These are phyloP conservation scores for Cladobotryum protrusum DNA, from an alignment of 2,329 filamentous ascomycete species.

Conservation along the genomic window DNA sequence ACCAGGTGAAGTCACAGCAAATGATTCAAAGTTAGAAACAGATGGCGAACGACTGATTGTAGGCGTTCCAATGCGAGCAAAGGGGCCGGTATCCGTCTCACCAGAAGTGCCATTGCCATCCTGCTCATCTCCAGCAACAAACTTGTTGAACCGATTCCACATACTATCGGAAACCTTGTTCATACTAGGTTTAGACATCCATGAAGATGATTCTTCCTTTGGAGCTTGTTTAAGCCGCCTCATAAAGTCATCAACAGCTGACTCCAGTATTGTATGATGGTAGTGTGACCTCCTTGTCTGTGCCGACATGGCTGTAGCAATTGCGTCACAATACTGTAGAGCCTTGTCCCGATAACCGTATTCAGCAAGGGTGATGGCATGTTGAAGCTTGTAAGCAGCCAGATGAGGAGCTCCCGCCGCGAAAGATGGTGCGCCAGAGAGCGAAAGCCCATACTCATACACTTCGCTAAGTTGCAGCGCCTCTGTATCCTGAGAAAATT, in stretches of 20 bases:
- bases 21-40: constrained; percentile 64
- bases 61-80: constrained; percentile 71
- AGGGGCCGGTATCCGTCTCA: constrained; percentile 65
- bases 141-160: constrained; percentile 92
- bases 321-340: constrained; percentile 83
- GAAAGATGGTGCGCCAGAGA: constrained; percentile 51
- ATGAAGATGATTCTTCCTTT: constrained; percentile 72
- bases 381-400: constrained; percentile 83
- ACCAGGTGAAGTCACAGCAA: constrained; percentile 47
- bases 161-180: constrained; percentile 90
- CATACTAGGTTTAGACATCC: constrained; percentile 93
- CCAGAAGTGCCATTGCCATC: constrained; percentile 60
- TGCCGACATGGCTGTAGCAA: constrained; percentile 66
- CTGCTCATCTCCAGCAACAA: constrained; percentile 85
- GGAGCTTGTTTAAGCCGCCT: constrained; percentile 80
- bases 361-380: constrained; percentile 79
- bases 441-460: constrained; percentile 81
- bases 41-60: constrained; percentile 70
- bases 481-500: constrained; percentile 75
- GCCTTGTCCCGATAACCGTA: constrained; percentile 77
- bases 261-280: constrained; percentile 69
- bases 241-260: constrained; percentile 74
- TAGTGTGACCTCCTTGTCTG: constrained; percentile 83
- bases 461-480: constrained; percentile 91
- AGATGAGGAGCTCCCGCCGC: constrained; percentile 68